phyloP scores from a whole-genome alignment of 148 eudicot species.

The Fagopyrum homotropicum region DNA sequence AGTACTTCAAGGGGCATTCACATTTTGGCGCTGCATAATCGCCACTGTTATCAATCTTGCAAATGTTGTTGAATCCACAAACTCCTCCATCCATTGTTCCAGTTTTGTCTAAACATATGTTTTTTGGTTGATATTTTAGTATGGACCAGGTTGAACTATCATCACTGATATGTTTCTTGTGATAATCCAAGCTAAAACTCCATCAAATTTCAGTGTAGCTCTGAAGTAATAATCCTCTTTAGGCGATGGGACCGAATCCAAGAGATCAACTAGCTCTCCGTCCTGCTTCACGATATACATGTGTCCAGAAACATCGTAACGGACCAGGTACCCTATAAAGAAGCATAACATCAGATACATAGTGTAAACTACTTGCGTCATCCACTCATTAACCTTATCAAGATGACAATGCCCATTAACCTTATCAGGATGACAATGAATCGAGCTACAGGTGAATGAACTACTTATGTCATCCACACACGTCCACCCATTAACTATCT shows the following conservation, averaged over 20 bases:
- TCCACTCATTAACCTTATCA: too few relatives aligned
- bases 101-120: neutral
- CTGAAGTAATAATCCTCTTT: neutral
- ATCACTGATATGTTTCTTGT: neutral
- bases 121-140: neutral
- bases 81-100: slow-evolving; percentile 1
- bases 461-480: too few relatives aligned
- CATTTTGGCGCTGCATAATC: slow-evolving; percentile 7
- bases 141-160: neutral
- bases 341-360: neutral
- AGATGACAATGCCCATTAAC: too few relatives aligned
- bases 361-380: too few relatives aligned
- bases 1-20: slow-evolving; percentile 8
- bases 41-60: neutral
- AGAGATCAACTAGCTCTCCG: neutral
- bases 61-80: slow-evolving; percentile 14
- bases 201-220: slow-evolving; percentile 6
- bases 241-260: neutral
- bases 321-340: neutral
- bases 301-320: slow-evolving; percentile 9
- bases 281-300: slow-evolving; percentile 5
- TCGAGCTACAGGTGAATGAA: too few relatives aligned
- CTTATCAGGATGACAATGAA: too few relatives aligned
- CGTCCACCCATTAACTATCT: too few relatives aligned
- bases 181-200: slow-evolving; percentile 8